phyloP scores from a whole-genome alignment of 306 rosid species.

The Inga oerstediana region DNA sequence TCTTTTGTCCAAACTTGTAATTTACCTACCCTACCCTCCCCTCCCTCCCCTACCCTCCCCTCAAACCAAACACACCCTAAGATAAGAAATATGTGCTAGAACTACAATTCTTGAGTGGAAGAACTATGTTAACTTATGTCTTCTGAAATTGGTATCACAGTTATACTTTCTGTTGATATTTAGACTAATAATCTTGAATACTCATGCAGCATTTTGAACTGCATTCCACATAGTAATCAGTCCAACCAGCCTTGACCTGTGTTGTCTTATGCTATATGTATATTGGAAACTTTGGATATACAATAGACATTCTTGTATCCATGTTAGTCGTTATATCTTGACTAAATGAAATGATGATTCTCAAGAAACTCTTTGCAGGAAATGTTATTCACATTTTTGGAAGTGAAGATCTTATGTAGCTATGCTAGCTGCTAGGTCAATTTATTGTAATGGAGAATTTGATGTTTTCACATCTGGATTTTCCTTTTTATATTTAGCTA shows the following conservation, averaged over 20 bases:
- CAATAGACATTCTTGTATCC: slow-evolving; percentile 3
- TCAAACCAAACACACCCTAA: no score
- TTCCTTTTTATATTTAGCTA: slow-evolving; percentile 4
- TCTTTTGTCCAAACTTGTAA: no score
- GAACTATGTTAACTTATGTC: not conserved
- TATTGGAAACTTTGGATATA: not conserved
- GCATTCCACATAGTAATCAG: not conserved
- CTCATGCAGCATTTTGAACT: slow-evolving; percentile 2
- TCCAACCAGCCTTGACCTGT: not conserved
- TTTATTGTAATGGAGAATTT: slow-evolving; percentile 17
- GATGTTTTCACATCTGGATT: not conserved
- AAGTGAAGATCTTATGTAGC: slow-evolving; percentile 14
- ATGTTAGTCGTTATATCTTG: not conserved
- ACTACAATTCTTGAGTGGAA: not conserved
- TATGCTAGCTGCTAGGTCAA: slow-evolving; percentile 5
- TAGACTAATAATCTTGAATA: not conserved
- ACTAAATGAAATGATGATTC: slow-evolving; percentile 25
- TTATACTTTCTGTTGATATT: not conserved
- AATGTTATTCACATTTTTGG: not conserved
- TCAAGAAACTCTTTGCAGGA: slow-evolving; percentile 2
- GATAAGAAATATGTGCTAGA: not conserved
- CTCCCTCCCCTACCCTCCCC: no score
- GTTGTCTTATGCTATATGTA: not conserved
- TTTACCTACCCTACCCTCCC: no score
- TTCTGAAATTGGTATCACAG: not conserved